These are phyloP conservation scores for Populus deltoides DNA, from an alignment of 345 rosid genomes.

Conservation along the genomic window DNA sequence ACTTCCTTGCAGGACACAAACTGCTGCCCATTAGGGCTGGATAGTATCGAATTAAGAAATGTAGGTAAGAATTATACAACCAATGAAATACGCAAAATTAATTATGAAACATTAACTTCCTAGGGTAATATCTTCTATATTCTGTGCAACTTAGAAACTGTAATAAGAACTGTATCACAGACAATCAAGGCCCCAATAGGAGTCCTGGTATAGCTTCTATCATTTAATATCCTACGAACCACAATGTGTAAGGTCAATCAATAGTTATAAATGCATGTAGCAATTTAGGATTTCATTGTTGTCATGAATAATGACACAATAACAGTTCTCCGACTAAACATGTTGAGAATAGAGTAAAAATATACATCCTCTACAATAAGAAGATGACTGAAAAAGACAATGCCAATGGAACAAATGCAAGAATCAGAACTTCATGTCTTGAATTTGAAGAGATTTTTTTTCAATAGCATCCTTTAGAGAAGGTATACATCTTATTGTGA, in stretches of 20 bases:
- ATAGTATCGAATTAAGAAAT: conserved; percentile 22
- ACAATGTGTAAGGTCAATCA: not conserved
- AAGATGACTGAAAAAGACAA: not conserved
- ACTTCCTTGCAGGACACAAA: conserved; percentile 72
- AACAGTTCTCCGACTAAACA: not conserved
- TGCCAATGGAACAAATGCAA: not conserved
- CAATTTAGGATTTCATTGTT: not conserved
- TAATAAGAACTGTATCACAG: not conserved
- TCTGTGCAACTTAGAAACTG: not conserved
- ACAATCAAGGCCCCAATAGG: not conserved
- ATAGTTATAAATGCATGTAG: not conserved
- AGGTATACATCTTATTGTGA: not conserved
- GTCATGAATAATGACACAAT: not conserved
- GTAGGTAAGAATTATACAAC: conserved; percentile 19
- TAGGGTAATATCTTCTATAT: not conserved
- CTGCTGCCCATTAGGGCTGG: conserved; percentile 75
- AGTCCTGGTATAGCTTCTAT: not conserved
- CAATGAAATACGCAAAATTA: conserved; percentile 1
- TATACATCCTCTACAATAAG: not conserved
- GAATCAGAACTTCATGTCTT: not conserved
- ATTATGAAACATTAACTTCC: not conserved
- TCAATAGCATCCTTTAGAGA: not conserved
- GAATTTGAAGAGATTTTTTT: not conserved
- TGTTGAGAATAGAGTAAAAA: not conserved
- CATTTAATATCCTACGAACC: not conserved